A percentile compares a stretch with the other conserved stretches of the same genome.
phyloP scores from a whole-genome alignment of 768 basidiomycete genomes.

The Melanogaster broomeanus region DNA sequence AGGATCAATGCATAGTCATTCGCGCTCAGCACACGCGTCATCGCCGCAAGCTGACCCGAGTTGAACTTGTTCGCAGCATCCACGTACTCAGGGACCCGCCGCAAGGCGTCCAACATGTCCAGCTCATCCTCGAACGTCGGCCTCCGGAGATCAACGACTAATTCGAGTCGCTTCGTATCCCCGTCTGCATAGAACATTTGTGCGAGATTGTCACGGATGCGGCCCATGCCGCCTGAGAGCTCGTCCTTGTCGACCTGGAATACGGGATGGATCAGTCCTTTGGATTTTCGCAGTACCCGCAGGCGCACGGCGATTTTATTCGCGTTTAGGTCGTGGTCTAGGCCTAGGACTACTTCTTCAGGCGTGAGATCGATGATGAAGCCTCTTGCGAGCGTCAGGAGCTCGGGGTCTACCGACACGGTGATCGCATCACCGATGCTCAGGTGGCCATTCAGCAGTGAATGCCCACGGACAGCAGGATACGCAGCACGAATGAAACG shows the following conservation, averaged over 20 bases:
- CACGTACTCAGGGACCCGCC: constrained; percentile 31
- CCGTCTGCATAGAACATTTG: constrained; percentile 83
- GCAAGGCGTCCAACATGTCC: constrained; percentile 12
- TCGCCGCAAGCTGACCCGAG: constrained; percentile 66
- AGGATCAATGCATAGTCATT: constrained; percentile 90
- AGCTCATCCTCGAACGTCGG: constrained; percentile 60
- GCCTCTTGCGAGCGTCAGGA: constrained; percentile 84
- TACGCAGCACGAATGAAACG: constrained; percentile 51
- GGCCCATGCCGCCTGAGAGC: constrained; percentile 79
- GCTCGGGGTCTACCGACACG: constrained; percentile 81
- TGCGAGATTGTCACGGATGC: constrained; percentile 89
- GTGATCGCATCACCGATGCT: constrained; percentile 80
- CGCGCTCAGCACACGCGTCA: constrained; percentile 74
- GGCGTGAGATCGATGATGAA: constrained; percentile 76
- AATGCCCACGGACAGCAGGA: constrained; percentile 10
- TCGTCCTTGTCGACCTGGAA: constrained; percentile 97
- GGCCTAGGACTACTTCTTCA: constrained; percentile 66
- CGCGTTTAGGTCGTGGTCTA: constrained; percentile 75
- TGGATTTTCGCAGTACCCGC: constrained; percentile 19
- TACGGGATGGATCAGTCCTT: constrained; percentile 24
- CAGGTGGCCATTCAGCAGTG: constrained; percentile 77
- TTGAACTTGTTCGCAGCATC: constrained; percentile 54
- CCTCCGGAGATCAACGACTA: constrained; percentile 78
- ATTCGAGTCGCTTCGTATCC: constrained; percentile 62
- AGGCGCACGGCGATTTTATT: constrained; percentile 46